Evolutionary conservation across 129 eudicot species (phyloP), one percentile per base, ranked within the genome.

Genomic region (Flaveria ramosissima): DNA sequence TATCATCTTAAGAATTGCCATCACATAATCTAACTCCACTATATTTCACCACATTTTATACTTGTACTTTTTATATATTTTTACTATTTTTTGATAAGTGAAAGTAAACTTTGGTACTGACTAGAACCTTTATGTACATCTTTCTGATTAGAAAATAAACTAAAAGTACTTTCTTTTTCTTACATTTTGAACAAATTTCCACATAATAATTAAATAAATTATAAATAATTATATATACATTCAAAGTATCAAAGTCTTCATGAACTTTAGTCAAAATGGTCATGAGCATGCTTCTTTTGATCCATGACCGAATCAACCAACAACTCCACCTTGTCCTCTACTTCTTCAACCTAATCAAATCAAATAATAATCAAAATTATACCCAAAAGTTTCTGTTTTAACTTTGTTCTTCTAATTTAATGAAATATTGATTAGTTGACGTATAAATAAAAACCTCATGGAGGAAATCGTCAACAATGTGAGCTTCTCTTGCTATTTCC

Each of bases 401-500:
- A 19, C 20, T 8, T 17, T 8, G 2, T 19, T 19, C 26, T 9
- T 17, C 8, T 10, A 7, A 0, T 55, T 19, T 9, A 19, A 55
- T 55, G 20, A 55, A 11, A 10, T 6, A 23, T 12, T 10, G 23
- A 60, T 12, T 23, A 60, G 9, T 60, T 12, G 66, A 16, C 1
- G 7, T n/a, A 46, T 47, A 26, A 75, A 75, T 10, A 13, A 61
- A 61, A 19, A 85, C 90, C 86, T 87, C 74, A 46, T 84, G 81
- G n/a, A 87, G 74, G 48, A 83, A 51, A 7, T 82, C 76, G 48
- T 84, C 88, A 26, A 78, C 77, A 36, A 63, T 52, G 21, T 82
- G 80, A 27, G 91, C 88, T 20, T 74, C 84, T 70, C 59, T 76
- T 48, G 65, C 82, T 51, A 75, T 56, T 68, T 70, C 83, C 50